Evolutionary conservation across 176 grass and related monocot genomes (phyloP), one percentile per base, ranked within the genome.

Genomic region (Carex myosuroides): DNA sequence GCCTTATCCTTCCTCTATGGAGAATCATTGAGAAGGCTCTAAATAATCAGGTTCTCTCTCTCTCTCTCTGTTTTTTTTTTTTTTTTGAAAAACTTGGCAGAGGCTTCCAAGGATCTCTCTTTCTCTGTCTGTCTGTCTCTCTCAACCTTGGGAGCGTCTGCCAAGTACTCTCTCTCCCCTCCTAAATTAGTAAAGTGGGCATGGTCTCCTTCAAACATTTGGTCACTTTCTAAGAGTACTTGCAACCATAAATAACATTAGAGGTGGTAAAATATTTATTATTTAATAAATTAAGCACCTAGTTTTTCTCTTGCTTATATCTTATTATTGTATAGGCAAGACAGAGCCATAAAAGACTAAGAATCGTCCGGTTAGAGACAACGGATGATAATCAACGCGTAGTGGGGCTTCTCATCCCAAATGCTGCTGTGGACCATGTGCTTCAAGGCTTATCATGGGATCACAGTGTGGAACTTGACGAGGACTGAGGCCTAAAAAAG

Each of bases 1-100:
- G 96, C 81, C 93, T 99, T 26, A 99, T 99, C 88, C 88, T 99
- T 90, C 96, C 96, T 78, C 91, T 99, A 53, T 99, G 96, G 96
- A 85, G 87, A 82, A 89, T 85, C 80, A 92, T 95, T 83, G 96
- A 99, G 83, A 99, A 93, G 85, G 91, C 93, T 35, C 88, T 99
- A 42, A 82, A 89, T 83, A 99, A 94, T 42, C 96, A 99, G 90
- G 96, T 99, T 85, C 11, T 59, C n/a, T 81, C 52, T 59, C n/a
- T 81, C 52, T 52, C 75, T 50, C 46, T 50, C 2, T 50, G 0
- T 48, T 10, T 48, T 48, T 8, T 9, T 46, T 46, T 46, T 48
- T 8, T 44, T 42, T 35, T 29, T 0, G 8, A 48, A 48, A 48
- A 48, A 9, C 44, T 48, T 48, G 44, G 6, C 44, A 10, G 44